Percentiles rank a stretch among this genome's conserved stretches.
phyloP scores from a whole-genome alignment of 2,329 filamentous ascomycete genomes.

The Lasiodiplodia sp. region DNA sequence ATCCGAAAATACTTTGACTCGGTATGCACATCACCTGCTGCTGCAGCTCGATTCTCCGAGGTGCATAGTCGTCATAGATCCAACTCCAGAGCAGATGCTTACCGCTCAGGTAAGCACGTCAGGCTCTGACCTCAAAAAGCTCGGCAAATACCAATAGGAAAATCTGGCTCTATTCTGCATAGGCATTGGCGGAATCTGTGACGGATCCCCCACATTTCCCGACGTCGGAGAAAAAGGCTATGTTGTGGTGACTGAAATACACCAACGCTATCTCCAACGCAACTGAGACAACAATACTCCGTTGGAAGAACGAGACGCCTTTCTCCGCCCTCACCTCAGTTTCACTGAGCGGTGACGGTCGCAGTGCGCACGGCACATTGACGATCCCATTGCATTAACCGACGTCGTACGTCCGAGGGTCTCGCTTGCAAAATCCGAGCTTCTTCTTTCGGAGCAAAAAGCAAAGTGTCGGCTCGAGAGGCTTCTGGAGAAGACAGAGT shows the following conservation, averaged over 20 bases:
- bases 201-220: conserved; percentile 9
- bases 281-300: neutral
- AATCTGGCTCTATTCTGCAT: neutral
- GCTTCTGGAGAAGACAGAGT: neutral
- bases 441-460: neutral
- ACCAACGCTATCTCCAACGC: neutral
- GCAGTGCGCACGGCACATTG: neutral
- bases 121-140: neutral
- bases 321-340: neutral
- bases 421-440: neutral
- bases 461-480: neutral
- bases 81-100: neutral
- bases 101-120: conserved; percentile 13
- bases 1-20: neutral
- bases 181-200: neutral
- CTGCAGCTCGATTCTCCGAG: neutral
- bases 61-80: neutral
- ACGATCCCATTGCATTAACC: neutral
- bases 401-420: neutral
- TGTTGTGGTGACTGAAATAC: neutral
- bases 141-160: neutral
- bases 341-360: neutral
- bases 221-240: neutral
- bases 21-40: neutral
- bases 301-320: neutral